Conservation (phyloP, 2,329 filamentous ascomycete genomes). For the Sarocladium oryzae region DNA sequence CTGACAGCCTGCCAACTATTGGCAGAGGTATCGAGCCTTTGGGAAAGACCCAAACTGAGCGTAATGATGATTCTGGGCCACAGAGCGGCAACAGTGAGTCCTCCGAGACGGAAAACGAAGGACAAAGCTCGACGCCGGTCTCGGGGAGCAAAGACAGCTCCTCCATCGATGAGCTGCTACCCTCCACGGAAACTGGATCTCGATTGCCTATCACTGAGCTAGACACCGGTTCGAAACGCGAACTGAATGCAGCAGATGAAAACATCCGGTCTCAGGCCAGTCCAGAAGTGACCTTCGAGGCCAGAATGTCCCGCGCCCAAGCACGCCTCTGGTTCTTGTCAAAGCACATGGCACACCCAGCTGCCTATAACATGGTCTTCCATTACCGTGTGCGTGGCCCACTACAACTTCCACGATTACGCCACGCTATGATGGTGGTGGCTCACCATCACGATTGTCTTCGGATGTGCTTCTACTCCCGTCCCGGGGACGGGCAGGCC, state of each 20-base stretch:
- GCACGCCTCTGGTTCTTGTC: conserved; percentile 12
- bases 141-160: not conserved
- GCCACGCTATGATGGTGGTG: not conserved
- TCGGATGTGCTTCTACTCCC: not conserved
- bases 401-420: not conserved
- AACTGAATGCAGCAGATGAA: no score
- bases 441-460: not conserved
- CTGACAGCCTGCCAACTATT: no score
- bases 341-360: conserved; percentile 10
- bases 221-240: no score
- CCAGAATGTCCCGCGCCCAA: conserved; percentile 11
- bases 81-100: no score
- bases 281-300: conserved; percentile 9
- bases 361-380: conserved; percentile 12
- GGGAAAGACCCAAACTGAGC: no score
- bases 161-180: not conserved
- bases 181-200: no score
- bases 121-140: no score
- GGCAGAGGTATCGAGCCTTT: no score
- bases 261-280: not conserved
- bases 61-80: no score
- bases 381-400: conserved; percentile 4
- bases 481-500: not conserved
- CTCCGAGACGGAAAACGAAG: no score
- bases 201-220: no score